Percentiles rank a stretch among this genome's conserved stretches.
Conservation (phyloP, 2,329 filamentous ascomycete genomes). For the Alternaria sp. region DNA sequence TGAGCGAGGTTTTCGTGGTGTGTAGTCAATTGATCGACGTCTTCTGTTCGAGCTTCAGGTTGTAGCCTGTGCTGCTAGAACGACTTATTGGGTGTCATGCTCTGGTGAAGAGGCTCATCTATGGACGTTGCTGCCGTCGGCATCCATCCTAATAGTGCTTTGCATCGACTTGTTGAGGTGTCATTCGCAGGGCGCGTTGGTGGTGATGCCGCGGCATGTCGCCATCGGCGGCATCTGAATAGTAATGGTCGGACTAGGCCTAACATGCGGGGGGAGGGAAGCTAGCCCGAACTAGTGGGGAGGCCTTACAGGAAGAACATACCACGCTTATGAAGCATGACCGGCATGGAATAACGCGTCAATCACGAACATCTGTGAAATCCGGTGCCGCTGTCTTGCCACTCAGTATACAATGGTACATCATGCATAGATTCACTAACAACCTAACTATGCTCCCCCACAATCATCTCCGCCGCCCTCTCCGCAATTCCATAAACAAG, state of each 20-base stretch:
- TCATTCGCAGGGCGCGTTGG: not conserved
- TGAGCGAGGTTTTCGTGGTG: not conserved
- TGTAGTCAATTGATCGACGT: not conserved
- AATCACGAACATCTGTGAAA: not conserved
- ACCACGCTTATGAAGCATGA: not conserved
- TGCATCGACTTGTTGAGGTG: not conserved
- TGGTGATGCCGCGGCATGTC: not conserved
- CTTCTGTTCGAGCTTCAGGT: not conserved
- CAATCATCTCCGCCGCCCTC: constrained; percentile 31
- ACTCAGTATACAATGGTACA: too few relatives aligned
- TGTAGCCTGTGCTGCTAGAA: not conserved
- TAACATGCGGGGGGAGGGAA: not conserved
- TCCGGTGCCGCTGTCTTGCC: not conserved
- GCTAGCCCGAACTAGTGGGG: not conserved
- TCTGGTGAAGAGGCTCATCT: not conserved
- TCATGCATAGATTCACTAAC: not conserved
- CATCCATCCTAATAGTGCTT: not conserved
- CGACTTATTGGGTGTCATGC: not conserved
- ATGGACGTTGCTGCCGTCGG: not conserved
- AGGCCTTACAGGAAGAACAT: not conserved
- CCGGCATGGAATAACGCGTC: not conserved
- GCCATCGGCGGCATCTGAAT: not conserved
- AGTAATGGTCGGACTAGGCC: not conserved
- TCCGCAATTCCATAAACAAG: constrained; percentile 41
- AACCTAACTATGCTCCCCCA: constrained; percentile 5